These are phyloP conservation scores for Nicotiana obtusifolia DNA, from an alignment of 257 asterid genomes.

Conservation along the genomic window DNA sequence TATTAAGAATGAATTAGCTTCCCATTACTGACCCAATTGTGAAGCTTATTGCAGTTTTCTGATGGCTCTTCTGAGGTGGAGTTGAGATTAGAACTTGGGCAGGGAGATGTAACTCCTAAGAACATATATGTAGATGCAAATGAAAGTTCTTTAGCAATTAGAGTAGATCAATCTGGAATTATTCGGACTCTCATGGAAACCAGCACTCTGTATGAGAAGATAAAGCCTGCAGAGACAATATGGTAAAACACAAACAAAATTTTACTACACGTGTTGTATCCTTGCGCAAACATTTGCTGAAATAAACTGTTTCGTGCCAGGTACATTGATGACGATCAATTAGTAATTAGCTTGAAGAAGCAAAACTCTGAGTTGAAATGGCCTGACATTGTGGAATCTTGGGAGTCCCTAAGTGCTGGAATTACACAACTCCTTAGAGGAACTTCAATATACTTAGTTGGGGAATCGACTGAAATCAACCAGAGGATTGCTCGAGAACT, in stretches of 20 bases:
- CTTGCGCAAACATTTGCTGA: background rate
- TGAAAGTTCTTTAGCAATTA: conserved; percentile 63
- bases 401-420: conserved; percentile 85
- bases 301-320: conserved; percentile 31
- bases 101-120: conserved; percentile 39
- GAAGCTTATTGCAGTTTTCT: conserved; percentile 44
- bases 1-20: background rate
- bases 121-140: conserved; percentile 66
- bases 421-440: conserved; percentile 68
- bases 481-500: conserved; percentile 77
- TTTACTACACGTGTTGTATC: background rate
- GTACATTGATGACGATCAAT: conserved; percentile 80
- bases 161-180: conserved; percentile 46
- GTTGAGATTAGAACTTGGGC: conserved; percentile 73
- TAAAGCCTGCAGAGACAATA: conserved; percentile 87
- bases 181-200: conserved; percentile 66
- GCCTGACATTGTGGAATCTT: conserved; percentile 93
- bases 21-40: background rate
- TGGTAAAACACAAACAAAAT: conserved; percentile 38
- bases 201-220: conserved; percentile 56
- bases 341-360: conserved; percentile 82
- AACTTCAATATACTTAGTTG: conserved; percentile 75
- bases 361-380: conserved; percentile 71
- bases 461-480: conserved; percentile 85
- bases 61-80: conserved; percentile 81